Evolutionary conservation across 148 eudicot species (phyloP).

Genomic region (Linanthus parryae): DNA sequence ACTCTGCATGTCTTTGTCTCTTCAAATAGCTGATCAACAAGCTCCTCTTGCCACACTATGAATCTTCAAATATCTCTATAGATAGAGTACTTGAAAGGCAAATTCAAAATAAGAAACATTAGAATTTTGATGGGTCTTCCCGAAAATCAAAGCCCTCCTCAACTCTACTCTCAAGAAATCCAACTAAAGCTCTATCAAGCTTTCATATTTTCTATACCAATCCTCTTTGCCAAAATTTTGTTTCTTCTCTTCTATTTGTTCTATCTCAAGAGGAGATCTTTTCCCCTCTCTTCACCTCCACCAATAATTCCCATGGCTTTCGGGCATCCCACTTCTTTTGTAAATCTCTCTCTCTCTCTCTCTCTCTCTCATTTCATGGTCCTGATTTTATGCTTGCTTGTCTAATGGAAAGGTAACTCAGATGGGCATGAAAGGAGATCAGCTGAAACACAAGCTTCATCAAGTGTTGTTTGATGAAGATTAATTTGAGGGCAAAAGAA

Average conservation of each 20-base stretch:
- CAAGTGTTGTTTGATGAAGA: slow-evolving; percentile 45
- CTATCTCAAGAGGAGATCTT: slow-evolving; percentile 50
- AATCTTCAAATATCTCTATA: too few relatives aligned
- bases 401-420: slow-evolving; percentile 21
- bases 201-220: slow-evolving; percentile 55
- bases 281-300: slow-evolving; percentile 18
- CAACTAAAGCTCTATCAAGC: slow-evolving; percentile 55
- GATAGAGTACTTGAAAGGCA: too few relatives aligned
- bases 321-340: slow-evolving; percentile 9
- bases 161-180: slow-evolving; percentile 39
- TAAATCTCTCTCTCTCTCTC: not conserved
- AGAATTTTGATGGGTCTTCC: slow-evolving; percentile 18
- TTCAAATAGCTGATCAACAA: too few relatives aligned
- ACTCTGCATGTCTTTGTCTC: too few relatives aligned
- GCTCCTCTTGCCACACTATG: too few relatives aligned
- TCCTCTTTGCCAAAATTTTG: slow-evolving; percentile 43
- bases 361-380: not conserved
- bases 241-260: slow-evolving; percentile 53
- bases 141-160: slow-evolving; percentile 21
- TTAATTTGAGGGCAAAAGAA: slow-evolving; percentile 37
- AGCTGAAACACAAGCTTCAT: slow-evolving; percentile 33
- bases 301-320: slow-evolving; percentile 15
- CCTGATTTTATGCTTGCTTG: slow-evolving; percentile 9
- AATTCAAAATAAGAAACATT: too few relatives aligned
- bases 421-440: slow-evolving; percentile 38